A percentile compares a stretch with the other conserved stretches of the same genome.
These are phyloP conservation scores for Capronia coronata DNA, from an alignment of 2,329 filamentous ascomycete genomes.

Conservation along the genomic window DNA sequence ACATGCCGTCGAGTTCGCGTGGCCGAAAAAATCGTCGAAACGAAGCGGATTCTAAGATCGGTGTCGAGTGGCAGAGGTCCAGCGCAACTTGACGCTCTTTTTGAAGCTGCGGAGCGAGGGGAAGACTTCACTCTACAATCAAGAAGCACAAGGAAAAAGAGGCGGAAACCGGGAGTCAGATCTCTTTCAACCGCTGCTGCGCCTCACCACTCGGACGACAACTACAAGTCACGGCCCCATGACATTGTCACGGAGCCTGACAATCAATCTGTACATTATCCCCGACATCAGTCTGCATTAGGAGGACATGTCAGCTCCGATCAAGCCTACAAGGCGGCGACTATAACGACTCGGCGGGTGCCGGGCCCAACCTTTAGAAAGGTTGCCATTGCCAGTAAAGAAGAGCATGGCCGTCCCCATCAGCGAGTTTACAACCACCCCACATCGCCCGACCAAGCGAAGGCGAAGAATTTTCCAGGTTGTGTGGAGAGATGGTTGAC, in stretches of 20 bases:
- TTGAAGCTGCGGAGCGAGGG: constrained; percentile 41
- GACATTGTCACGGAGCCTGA: neutral
- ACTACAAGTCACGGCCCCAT: neutral
- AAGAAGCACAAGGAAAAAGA: constrained; percentile 28
- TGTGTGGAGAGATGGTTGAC: neutral
- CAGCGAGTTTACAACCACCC: neutral
- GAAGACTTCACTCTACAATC: constrained; percentile 38
- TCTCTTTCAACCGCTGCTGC: constrained; percentile 10
- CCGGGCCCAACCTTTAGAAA: neutral
- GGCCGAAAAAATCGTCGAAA: constrained; percentile 41
- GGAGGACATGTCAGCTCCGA: neutral
- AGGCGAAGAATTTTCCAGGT: neutral
- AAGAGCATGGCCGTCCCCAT: neutral
- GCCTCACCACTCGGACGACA: neutral
- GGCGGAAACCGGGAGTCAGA: constrained; percentile 7
- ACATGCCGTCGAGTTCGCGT: constrained; percentile 37
- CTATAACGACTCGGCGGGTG: neutral
- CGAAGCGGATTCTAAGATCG: constrained; percentile 39
- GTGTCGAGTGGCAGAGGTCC: constrained; percentile 30
- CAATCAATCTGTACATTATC: too few species aligned
- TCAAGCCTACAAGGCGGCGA: neutral
- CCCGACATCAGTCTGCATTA: neutral
- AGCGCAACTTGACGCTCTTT: constrained; percentile 36
- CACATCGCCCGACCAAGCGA: neutral
- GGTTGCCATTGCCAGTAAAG: neutral